A percentile compares a stretch with the other conserved stretches of the same genome.
These are phyloP conservation scores for Globisporangium middletonii DNA, from an alignment of 352 stramenopile genomes.

Conservation along the genomic window DNA sequence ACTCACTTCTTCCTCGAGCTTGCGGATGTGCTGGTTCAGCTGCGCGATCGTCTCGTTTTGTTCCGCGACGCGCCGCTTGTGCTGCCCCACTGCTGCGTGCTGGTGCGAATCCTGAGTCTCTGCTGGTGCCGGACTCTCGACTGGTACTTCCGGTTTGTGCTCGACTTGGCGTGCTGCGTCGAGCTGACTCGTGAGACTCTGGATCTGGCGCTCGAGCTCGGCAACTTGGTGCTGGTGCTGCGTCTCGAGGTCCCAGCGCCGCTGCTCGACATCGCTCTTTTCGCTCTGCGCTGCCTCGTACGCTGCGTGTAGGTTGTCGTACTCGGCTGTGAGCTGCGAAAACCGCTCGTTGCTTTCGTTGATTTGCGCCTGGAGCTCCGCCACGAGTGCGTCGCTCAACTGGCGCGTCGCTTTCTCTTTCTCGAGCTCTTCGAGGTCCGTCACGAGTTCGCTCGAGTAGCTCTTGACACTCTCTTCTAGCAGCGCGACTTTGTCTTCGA, in stretches of 20 bases:
- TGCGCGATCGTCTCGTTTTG: constrained; percentile 25
- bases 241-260: constrained; percentile 17
- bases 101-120: background rate
- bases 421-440: constrained; percentile 47
- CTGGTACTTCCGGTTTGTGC: background rate
- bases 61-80: no score
- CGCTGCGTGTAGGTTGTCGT: constrained; percentile 34
- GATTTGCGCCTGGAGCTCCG: constrained; percentile 41
- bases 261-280: constrained; percentile 20
- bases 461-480: constrained; percentile 46
- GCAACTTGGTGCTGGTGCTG: constrained; percentile 15
- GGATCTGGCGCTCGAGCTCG: constrained; percentile 26
- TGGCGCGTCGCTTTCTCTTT: constrained; percentile 30
- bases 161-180: background rate
- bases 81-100: constrained; percentile 9
- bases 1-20: constrained; percentile 45
- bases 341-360: constrained; percentile 57
- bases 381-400: constrained; percentile 28
- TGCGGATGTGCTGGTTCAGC: constrained; percentile 29
- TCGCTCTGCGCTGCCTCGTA: constrained; percentile 28
- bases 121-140: background rate
- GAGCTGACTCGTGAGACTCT: constrained; percentile 6
- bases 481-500: constrained; percentile 45
- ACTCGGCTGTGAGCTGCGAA: constrained; percentile 43
- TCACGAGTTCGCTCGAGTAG: constrained; percentile 42